Evolutionary conservation across 2,329 filamentous ascomycete genomes (phyloP).

Genomic region (Ophiostoma angusticollis): DNA sequence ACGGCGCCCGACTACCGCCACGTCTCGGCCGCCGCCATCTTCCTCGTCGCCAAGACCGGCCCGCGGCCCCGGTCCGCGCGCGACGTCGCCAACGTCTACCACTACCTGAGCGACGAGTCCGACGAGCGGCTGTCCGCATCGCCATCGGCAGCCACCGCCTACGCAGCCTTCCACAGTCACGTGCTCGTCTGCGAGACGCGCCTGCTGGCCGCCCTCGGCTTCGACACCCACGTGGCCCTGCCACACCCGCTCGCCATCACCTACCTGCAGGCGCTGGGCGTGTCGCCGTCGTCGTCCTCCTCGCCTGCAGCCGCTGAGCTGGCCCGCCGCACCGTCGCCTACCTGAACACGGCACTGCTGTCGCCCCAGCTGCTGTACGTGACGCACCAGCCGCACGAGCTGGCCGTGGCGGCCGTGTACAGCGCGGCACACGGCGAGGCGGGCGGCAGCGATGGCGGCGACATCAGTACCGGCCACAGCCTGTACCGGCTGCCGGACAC

Average conservation of each 20-base stretch:
- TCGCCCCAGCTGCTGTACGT: constrained; percentile 83
- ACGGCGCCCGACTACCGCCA: constrained; percentile 22
- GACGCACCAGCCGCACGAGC: constrained; percentile 75
- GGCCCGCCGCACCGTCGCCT: constrained; percentile 48
- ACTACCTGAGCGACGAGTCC: constrained; percentile 56
- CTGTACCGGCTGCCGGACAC: constrained; percentile 52
- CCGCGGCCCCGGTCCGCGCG: constrained; percentile 62
- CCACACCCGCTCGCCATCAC: constrained; percentile 81
- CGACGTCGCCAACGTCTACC: constrained; percentile 73
- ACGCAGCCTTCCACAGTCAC: constrained; percentile 48
- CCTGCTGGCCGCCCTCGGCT: constrained; percentile 63
- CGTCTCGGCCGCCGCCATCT: constrained; percentile 68
- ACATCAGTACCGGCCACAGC: too few species aligned
- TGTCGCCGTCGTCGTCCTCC: constrained; percentile 29
- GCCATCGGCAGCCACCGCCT: constrained; percentile 48
- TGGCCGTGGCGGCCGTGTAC: constrained; percentile 85
- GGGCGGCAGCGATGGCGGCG: constrained; percentile 57
- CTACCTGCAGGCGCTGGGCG: constrained; percentile 81
- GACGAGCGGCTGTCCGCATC: constrained; percentile 28
- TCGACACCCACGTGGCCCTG: constrained; percentile 72
- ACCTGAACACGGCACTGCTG: constrained; percentile 76
- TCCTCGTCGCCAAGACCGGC: constrained; percentile 72
- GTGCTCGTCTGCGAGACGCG: constrained; percentile 65
- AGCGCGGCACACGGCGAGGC: constrained; percentile 70
- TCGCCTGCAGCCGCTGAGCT: constrained; percentile 51